Evolutionary conservation across 2,329 filamentous ascomycete genomes (phyloP).

Genomic region (Helminthosporium solani): DNA sequence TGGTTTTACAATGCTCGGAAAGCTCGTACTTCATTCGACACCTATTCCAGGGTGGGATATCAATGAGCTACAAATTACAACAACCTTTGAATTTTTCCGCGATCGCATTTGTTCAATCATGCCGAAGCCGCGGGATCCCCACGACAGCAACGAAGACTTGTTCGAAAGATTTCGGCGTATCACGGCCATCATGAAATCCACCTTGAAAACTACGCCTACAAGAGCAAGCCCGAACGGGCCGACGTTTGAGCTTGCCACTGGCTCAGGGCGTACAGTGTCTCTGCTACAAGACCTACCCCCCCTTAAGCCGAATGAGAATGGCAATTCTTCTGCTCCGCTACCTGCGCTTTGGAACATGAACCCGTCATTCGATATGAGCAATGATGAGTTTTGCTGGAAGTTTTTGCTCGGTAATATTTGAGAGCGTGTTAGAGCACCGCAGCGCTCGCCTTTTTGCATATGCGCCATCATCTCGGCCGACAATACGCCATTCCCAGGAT

Average conservation of each 20-base stretch:
- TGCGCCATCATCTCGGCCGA: not conserved
- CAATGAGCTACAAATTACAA: conserved; percentile 32
- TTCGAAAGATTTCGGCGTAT: conserved; percentile 39
- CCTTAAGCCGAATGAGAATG: conserved; percentile 26
- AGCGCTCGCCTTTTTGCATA: not conserved
- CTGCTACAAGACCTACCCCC: conserved; percentile 35
- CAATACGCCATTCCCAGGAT: too few relatives aligned
- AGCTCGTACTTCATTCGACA: conserved; percentile 29
- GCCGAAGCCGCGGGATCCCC: conserved; percentile 27
- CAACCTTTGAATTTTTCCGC: conserved; percentile 36
- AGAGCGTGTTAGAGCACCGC: conserved; percentile 3
- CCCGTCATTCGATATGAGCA: conserved; percentile 32
- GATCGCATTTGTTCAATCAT: conserved; percentile 34
- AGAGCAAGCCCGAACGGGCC: conserved; percentile 32
- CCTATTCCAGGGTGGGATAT: conserved; percentile 38
- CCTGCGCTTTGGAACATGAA: conserved; percentile 32
- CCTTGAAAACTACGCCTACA: conserved; percentile 21
- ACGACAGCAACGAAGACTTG: conserved; percentile 28
- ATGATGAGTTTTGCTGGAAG: conserved; percentile 36
- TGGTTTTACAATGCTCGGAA: conserved; percentile 31
- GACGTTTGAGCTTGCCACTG: conserved; percentile 38
- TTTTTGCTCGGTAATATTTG: conserved; percentile 36
- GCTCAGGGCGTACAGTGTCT: conserved; percentile 35
- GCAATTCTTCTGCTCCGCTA: conserved; percentile 21
- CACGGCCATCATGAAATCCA: conserved; percentile 33